Evolutionary conservation across 176 grass and related monocot species (phyloP).

Genomic region (Oryza meyeriana): DNA sequence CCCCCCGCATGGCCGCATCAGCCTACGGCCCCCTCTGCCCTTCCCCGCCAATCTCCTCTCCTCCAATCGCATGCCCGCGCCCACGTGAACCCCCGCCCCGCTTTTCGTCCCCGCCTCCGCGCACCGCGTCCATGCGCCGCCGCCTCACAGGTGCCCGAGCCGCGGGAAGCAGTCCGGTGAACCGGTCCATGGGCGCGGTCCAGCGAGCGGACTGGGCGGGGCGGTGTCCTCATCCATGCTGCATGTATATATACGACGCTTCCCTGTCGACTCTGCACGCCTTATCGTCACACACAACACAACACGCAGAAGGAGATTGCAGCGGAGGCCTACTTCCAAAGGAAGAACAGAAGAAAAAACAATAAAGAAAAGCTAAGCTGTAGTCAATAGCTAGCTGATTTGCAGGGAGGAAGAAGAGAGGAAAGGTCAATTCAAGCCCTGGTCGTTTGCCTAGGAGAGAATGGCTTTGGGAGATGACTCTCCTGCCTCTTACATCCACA

Average conservation of each 20-base stretch:
- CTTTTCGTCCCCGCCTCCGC: neutral
- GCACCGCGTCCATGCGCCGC: constrained; percentile 9
- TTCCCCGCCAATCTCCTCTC: constrained; percentile 21
- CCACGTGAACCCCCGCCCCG: constrained; percentile 49
- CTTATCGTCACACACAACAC: constrained; percentile 36
- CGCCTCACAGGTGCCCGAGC: neutral
- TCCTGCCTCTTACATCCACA: constrained; percentile 68
- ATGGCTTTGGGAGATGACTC: constrained; percentile 53
- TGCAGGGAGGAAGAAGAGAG: neutral
- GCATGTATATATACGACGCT: constrained; percentile 53
- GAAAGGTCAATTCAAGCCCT: neutral
- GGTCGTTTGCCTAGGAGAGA: neutral
- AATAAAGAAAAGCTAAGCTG: neutral
- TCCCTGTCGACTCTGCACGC: constrained; percentile 47
- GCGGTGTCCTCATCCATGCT: constrained; percentile 49
- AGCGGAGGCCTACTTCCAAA: neutral
- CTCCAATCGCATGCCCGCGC: constrained; percentile 46
- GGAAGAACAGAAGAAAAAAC: neutral
- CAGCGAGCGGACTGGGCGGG: neutral
- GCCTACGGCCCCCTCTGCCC: neutral
- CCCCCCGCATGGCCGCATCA: neutral
- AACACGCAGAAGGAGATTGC: neutral
- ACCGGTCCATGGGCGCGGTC: neutral
- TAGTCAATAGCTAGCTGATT: neutral
- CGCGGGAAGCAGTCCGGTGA: too few relatives aligned